A percentile compares a stretch with the other conserved stretches of the same genome.
Evolutionary conservation across 495 filamentous ascomycete species (phyloP).

Genomic region (Usnea hakonensis): DNA sequence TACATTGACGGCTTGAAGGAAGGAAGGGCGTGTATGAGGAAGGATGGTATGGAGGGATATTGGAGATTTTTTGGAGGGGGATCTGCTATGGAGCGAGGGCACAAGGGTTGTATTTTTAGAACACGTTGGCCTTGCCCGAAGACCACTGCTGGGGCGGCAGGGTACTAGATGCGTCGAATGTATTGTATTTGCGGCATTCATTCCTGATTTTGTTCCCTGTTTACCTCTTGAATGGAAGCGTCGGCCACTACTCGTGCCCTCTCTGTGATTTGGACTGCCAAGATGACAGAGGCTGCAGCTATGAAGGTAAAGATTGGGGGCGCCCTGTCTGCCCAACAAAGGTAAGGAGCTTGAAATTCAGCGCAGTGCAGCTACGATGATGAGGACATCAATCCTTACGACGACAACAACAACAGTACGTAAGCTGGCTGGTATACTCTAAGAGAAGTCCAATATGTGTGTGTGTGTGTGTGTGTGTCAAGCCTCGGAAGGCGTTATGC

Average conservation of each 20-base stretch:
- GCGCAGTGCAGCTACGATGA: too few species aligned
- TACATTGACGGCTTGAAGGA: conserved; percentile 42
- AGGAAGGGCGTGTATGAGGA: neutral
- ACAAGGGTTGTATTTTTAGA: neutral
- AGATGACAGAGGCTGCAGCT: too few species aligned
- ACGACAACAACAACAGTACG: neutral
- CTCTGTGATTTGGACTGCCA: neutral
- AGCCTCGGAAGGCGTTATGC: too few species aligned
- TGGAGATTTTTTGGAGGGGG: neutral
- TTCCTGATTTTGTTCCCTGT: neutral
- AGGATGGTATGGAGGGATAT: neutral
- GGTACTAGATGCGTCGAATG: conserved; percentile 6
- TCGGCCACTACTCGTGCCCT: neutral
- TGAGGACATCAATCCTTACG: too few species aligned
- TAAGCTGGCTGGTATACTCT: too few species aligned
- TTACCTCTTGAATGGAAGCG: neutral
- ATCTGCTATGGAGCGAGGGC: neutral
- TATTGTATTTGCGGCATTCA: neutral
- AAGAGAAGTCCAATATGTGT: too few species aligned
- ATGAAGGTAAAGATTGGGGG: too few species aligned
- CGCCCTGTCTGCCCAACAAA: too few species aligned
- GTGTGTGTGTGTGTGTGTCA: too few species aligned
- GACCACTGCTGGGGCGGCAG: neutral
- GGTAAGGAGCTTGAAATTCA: too few species aligned
- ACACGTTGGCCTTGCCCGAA: neutral